Evolutionary conservation across 1,284 basidiomycete genomes (phyloP), one percentile per base, ranked within the genome.

Genomic region (Puccinia horiana): DNA sequence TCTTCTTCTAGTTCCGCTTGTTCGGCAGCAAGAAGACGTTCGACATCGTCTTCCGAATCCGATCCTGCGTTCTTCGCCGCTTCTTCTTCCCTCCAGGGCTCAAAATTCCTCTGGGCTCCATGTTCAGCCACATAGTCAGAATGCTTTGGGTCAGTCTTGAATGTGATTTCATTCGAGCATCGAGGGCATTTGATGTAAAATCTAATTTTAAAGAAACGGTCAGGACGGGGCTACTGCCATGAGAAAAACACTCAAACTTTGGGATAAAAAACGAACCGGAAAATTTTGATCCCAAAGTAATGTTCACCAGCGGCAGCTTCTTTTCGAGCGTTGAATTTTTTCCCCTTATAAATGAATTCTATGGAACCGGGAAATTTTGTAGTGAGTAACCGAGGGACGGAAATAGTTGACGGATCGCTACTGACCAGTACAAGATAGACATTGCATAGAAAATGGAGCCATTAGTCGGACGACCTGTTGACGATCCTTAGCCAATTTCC

Each of bases 71-170:
- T 91, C 70, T 81, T 81, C 35, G 49, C 58, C 16, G 79, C 83
- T 47, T 89, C 86, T 86, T 93, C 92, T 82, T 94, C 93, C 85
- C 94, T 88, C 93, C 94, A 95, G 18, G 93, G 93, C 87, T 98
- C 95, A 86, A 96, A 97, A 86, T 97, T 98, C 26, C 95, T 91
- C 11, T 92, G 94, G 37, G 95, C 95, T 47, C 95, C 95, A 86
- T 96, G 95, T 87, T 98, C 95, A 56, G 93, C 93, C 18, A 90
- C 84, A 85, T 97, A 98, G 87, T 98, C 95, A 0, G 95, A 96
- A 86, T 97, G 98, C 90, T 96, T 96, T 12, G 96, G 97, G 87
- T 99, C 97, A 0, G 96, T 99, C 88, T 98, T 98, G 91, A 99
- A 99, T 0, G 97, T 99, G 84, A 99, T 98, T 87, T 99, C 97